Conservation (phyloP, 2,329 filamentous ascomycete species). For the Beauveria varroae region DNA sequence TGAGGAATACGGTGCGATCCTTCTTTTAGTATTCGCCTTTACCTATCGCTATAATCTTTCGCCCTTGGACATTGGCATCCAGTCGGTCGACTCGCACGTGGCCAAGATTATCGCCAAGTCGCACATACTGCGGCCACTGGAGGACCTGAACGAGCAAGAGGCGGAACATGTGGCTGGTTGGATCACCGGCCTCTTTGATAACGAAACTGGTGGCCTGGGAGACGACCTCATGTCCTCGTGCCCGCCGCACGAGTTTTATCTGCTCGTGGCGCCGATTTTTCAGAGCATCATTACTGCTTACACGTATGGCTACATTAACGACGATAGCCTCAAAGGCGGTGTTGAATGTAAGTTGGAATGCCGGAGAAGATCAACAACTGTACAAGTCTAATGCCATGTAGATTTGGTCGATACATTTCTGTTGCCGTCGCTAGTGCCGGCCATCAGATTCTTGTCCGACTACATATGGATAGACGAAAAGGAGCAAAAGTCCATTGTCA, state of each 20-base stretch:
- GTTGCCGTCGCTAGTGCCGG: slow-evolving; percentile 68
- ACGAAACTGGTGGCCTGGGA: slow-evolving; percentile 63
- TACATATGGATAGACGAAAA: slow-evolving; percentile 61
- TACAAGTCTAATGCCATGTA: slow-evolving; percentile 23
- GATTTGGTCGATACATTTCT: slow-evolving; percentile 74
- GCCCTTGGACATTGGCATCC: slow-evolving; percentile 55
- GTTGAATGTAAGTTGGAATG: slow-evolving; percentile 56
- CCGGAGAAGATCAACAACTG: no score
- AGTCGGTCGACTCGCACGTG: slow-evolving; percentile 57
- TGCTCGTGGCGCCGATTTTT: slow-evolving; percentile 69
- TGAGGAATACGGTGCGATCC: slow-evolving; percentile 73
- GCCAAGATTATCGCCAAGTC: slow-evolving; percentile 56
- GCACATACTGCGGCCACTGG: slow-evolving; percentile 46
- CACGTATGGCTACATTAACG: slow-evolving; percentile 54
- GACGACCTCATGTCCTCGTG: slow-evolving; percentile 79
- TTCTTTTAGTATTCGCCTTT: slow-evolving; percentile 66
- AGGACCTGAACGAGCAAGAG: slow-evolving; percentile 58
- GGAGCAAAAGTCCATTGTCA: slow-evolving; percentile 61
- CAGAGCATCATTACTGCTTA: slow-evolving; percentile 66
- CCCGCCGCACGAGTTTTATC: slow-evolving; percentile 74
- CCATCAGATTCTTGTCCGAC: slow-evolving; percentile 62
- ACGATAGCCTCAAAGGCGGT: slow-evolving; percentile 65
- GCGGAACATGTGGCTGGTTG: slow-evolving; percentile 61
- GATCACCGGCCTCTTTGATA: slow-evolving; percentile 71
- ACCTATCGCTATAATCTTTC: slow-evolving; percentile 67